Base-by-base conservation (phyloP, 2,329 filamentous ascomycete genomes). In the Sarocladium kiliense region DNA sequence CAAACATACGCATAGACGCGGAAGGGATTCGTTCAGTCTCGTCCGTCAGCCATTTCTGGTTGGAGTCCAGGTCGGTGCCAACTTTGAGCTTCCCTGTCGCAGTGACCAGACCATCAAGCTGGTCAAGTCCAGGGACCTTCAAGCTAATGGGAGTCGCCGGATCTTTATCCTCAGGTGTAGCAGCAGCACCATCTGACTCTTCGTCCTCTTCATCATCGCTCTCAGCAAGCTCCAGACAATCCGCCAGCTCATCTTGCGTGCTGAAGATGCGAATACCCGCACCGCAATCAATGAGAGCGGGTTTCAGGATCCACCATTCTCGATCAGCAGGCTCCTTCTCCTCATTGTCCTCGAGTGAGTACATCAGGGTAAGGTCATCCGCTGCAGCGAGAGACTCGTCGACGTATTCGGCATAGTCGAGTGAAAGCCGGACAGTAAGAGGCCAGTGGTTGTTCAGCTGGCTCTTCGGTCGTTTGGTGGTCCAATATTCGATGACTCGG, bases 261-360 rank as follows among this genome's bases (percentile, higher is more conserved):
- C 70, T 73, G 55, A 73, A 73, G 9, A 73, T 63, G 0, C 69
- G 64, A n/a, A 73, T 73, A 0, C 70, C 70, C 9, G 68, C 65
- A 1, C 70, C 71, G n/a, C 69, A 72, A 21, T 73, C 71, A 10
- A 72, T 65, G 57, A 73, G 60, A 0, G 71, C 70, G 2, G 70
- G 70, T 51, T 73, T 73, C 3, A 73, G 54, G 23, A 73, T 73
- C 71, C 70, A 73, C 69, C 71, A 73, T 30, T 71, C 65, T 1
- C 71, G 60, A 1, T 71, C 62, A 0, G 53, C 51, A 0, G 65
- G 32, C 1, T 59, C 57, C 45, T 63, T 70, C 7, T 32, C 39
- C 19, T 63, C 66, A 32, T 73, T 73, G 3, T 68, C 62, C 26
- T 71, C 67, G 0, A 72, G 64, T 0, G 69, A 71, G 37, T 63